Percentiles rank a stretch among this genome's conserved stretches.
These are phyloP conservation scores for Rhizophagus clarus DNA, from an alignment of 192 early-diverging fungal genomes.

Conservation along the genomic window DNA sequence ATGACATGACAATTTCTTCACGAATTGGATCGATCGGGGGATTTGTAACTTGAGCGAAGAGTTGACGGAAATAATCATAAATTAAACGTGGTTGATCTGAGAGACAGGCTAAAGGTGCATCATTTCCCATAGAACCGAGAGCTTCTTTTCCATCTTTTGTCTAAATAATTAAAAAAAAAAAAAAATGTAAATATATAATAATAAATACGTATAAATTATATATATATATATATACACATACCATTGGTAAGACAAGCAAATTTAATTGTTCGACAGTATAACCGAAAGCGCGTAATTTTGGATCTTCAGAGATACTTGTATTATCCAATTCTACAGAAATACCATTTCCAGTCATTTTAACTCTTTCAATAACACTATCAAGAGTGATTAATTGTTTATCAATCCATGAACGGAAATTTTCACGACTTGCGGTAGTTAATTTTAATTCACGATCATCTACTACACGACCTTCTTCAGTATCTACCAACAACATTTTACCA, in stretches of 20 bases:
- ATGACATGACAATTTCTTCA: constrained; percentile 97
- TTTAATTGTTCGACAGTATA: constrained; percentile 94
- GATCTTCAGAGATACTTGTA: constrained; percentile 68
- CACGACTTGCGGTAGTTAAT: constrained; percentile 65
- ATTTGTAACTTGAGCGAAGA: constrained; percentile 98
- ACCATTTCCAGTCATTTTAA: constrained; percentile 37
- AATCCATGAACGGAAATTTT: constrained; percentile 86
- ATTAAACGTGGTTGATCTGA: constrained; percentile 82
- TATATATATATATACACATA: constrained; percentile 35
- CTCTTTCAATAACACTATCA: constrained; percentile 51
- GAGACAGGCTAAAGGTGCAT: constrained; percentile 92
- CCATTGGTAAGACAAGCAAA: constrained; percentile 89
- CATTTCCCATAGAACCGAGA: constrained; percentile 98
- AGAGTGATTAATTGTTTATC: constrained; percentile 79
- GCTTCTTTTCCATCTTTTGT: constrained; percentile 87
- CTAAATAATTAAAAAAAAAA: constrained; percentile 1
- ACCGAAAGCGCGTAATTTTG: constrained; percentile 83
- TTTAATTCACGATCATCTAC: constrained; percentile 93
- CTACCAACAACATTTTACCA: constrained; percentile 96
- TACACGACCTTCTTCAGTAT: constrained; percentile 85
- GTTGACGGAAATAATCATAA: constrained; percentile 97
- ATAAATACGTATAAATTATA: constrained; percentile 24
- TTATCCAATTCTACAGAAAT: constrained; percentile 58
- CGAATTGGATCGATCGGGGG: constrained; percentile 99
- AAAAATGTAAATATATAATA: neutral